phyloP scores from a whole-genome alignment of 768 basidiomycete genomes.

The Stropharia rugosoannulata region DNA sequence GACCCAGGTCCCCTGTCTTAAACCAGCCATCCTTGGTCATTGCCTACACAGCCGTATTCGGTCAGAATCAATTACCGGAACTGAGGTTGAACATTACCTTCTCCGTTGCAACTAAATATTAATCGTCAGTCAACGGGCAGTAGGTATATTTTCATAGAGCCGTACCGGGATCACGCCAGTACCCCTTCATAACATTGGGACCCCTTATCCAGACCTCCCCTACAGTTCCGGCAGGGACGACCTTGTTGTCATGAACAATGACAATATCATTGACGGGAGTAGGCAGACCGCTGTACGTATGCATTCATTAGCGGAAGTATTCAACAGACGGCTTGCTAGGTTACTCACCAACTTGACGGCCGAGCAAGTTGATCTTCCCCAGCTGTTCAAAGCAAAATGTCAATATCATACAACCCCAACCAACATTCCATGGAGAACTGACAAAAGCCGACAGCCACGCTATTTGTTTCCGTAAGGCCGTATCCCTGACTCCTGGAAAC shows the following conservation, averaged over 20 bases:
- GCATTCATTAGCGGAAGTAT: not conserved
- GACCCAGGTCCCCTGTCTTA: constrained; percentile 53
- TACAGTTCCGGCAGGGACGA: constrained; percentile 33
- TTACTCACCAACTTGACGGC: constrained; percentile 43
- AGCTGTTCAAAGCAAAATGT: constrained; percentile 19
- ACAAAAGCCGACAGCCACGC: constrained; percentile 46
- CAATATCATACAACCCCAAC: not conserved
- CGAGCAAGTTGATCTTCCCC: constrained; percentile 53
- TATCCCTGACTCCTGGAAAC: constrained; percentile 48
- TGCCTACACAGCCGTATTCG: constrained; percentile 5
- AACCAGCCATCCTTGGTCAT: constrained; percentile 59
- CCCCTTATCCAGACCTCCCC: constrained; percentile 59
- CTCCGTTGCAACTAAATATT: constrained; percentile 37
- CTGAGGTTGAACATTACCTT: constrained; percentile 22
- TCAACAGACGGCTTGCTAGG: too few species aligned
- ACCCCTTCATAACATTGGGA: constrained; percentile 61
- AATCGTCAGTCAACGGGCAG: not conserved
- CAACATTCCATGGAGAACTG: constrained; percentile 5
- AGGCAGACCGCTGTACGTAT: constrained; percentile 43
- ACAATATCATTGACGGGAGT: constrained; percentile 56
- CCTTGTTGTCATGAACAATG: constrained; percentile 41
- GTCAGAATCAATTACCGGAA: not conserved
- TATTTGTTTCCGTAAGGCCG: constrained; percentile 62
- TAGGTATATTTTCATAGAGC: not conserved
- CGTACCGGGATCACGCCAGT: constrained; percentile 57